Evolutionary conservation across 306 rosid genomes (phyloP).

Genomic region (Lathyrus tuberosus): DNA sequence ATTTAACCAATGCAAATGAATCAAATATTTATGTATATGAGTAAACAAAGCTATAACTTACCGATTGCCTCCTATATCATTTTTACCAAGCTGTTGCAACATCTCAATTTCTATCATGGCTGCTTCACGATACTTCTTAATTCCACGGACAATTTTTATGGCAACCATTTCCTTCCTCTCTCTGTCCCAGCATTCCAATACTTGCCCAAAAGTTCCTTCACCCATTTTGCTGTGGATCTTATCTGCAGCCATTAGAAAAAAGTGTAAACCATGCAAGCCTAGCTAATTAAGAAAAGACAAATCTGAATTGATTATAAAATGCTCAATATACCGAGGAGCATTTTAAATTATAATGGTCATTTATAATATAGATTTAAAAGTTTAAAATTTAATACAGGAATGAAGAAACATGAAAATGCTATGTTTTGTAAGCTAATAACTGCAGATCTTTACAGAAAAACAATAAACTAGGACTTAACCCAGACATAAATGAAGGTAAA

Average conservation of each 20-base stretch:
- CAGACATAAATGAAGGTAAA: slow-evolving; percentile 35
- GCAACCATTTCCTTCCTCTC: slow-evolving; percentile 94
- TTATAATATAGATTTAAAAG: background rate
- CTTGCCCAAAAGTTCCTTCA: slow-evolving; percentile 99
- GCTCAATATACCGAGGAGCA: background rate
- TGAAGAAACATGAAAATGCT: slow-evolving; percentile 1
- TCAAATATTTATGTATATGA: slow-evolving; percentile 25
- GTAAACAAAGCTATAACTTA: slow-evolving; percentile 43
- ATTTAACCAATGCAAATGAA: slow-evolving; percentile 66
- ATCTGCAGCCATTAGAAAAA: slow-evolving; percentile 52
- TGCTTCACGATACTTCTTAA: slow-evolving; percentile 88
- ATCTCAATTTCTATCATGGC: slow-evolving; percentile 99
- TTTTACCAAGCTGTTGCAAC: slow-evolving; percentile 86
- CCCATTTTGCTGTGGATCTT: slow-evolving; percentile 93
- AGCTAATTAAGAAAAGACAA: background rate
- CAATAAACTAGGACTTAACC: slow-evolving; percentile 2
- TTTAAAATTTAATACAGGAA: background rate
- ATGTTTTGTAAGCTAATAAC: background rate
- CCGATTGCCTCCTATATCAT: slow-evolving; percentile 94
- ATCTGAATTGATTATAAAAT: background rate
- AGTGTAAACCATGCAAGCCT: slow-evolving; percentile 3
- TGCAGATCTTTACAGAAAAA: background rate
- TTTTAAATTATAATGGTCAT: background rate
- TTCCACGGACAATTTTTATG: slow-evolving; percentile 85
- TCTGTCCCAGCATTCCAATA: slow-evolving; percentile 95